phyloP scores from a whole-genome alignment of 441 rosid species.

The Populus tomentosa region DNA sequence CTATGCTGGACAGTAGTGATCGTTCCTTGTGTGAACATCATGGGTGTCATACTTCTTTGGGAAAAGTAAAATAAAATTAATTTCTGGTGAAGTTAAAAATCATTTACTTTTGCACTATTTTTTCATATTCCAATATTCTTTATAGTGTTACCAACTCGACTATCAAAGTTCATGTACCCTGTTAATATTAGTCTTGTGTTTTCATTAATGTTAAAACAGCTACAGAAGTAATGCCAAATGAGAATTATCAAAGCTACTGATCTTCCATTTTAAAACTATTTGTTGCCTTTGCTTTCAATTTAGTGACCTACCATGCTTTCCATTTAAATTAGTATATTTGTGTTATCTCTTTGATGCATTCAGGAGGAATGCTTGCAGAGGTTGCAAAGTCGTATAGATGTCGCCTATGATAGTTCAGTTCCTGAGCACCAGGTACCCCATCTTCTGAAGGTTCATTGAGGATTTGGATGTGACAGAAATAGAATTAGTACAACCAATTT shows the following conservation, averaged over 20 bases:
- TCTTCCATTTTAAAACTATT: not conserved
- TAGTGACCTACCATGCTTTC: not conserved
- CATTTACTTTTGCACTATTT: no score
- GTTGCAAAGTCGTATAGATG: slow-evolving; percentile 82
- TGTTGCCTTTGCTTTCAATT: not conserved
- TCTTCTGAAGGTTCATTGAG: slow-evolving; percentile 5
- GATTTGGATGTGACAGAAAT: not conserved
- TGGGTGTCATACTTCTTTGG: not conserved
- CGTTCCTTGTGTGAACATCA: not conserved
- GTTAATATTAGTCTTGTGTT: not conserved
- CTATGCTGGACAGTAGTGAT: not conserved
- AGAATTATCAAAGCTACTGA: not conserved
- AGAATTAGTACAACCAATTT: not conserved
- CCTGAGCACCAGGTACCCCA: slow-evolving; percentile 73
- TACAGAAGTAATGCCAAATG: not conserved
- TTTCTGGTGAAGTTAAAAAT: no score
- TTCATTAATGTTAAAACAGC: not conserved
- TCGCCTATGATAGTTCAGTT: slow-evolving; percentile 76
- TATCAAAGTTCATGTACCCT: not conserved
- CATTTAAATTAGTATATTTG: slow-evolving; percentile 7
- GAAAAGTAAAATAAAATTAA: not conserved
- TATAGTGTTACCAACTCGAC: no score
- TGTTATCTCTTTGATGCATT: slow-evolving; percentile 17
- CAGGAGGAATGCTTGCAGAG: slow-evolving; percentile 90
- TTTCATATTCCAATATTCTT: not conserved